Evolutionary conservation across 192 early-diverging fungal genomes (phyloP).

Genomic region (Phlyctochytrium planicorne): DNA sequence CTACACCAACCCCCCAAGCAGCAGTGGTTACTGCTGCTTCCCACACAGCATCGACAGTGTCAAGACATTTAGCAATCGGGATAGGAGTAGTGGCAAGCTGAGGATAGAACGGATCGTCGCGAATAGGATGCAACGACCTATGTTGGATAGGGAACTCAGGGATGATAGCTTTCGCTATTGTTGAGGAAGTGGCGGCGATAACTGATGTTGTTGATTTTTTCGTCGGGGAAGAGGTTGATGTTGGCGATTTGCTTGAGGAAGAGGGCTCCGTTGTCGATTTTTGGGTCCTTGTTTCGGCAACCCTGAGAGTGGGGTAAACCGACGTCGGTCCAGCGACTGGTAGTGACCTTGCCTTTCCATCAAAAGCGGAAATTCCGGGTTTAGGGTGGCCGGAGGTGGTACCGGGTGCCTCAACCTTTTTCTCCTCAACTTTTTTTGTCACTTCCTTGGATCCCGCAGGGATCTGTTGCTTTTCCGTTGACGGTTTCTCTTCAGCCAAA

Average conservation of each 20-base stretch:
- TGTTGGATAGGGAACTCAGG: background rate
- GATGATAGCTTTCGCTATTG: background rate
- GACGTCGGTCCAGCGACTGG: background rate
- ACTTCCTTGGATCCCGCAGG: background rate
- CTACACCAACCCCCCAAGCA: background rate
- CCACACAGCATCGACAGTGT: slow-evolving; percentile 1
- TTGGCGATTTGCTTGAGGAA: background rate
- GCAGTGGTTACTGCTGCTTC: slow-evolving; percentile 2
- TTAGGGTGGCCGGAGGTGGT: background rate
- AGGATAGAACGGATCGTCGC: background rate
- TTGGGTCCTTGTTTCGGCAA: background rate
- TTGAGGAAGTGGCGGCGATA: background rate
- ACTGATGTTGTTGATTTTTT: background rate
- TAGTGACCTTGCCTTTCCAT: background rate
- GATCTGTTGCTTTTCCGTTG: too few relatives aligned
- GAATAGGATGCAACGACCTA: background rate
- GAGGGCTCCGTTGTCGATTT: too few relatives aligned
- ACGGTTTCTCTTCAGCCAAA: background rate
- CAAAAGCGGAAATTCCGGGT: background rate
- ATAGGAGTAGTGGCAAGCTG: background rate
- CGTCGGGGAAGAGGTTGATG: background rate
- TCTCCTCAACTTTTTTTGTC: background rate
- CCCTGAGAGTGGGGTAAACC: background rate
- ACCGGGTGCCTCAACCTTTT: background rate
- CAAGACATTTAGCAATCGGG: background rate